Evolutionary conservation across 371 early-diverging fungal species (phyloP).

Genomic region (Nematocida homosporus): DNA sequence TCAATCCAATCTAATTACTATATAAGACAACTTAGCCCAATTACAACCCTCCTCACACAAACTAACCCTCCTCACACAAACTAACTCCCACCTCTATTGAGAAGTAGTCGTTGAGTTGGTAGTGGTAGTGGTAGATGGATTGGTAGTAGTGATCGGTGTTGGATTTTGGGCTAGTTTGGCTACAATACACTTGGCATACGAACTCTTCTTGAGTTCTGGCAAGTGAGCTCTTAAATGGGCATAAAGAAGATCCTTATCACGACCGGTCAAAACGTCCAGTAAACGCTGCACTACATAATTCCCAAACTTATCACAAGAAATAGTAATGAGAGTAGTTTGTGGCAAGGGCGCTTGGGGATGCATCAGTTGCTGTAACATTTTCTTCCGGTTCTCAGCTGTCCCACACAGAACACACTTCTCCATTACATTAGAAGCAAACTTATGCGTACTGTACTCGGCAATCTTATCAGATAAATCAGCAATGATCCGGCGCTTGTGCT

Average conservation of each 20-base stretch:
- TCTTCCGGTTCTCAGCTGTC: conserved; percentile 71
- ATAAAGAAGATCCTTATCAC: conserved; percentile 58
- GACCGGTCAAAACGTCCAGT: conserved; percentile 72
- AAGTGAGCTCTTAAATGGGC: conserved; percentile 56
- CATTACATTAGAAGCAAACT: conserved; percentile 97
- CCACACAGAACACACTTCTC: conserved; percentile 73
- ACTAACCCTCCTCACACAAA: no score
- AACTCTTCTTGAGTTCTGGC: conserved; percentile 63
- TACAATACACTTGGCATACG: conserved; percentile 67
- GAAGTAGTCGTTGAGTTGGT: no score
- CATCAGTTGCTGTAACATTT: conserved; percentile 79
- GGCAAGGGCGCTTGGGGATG: conserved; percentile 57
- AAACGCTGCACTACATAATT: conserved; percentile 99
- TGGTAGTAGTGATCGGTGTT: no score
- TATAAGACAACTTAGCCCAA: no score
- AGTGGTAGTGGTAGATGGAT: no score
- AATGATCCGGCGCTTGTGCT: conserved; percentile 71
- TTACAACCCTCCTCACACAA: no score
- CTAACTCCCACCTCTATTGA: no score
- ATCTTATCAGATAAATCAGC: conserved; percentile 71
- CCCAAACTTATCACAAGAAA: conserved; percentile 93
- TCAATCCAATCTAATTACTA: no score
- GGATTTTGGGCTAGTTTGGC: conserved; percentile 53
- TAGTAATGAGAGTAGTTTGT: conserved; percentile 79
- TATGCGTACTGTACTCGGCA: conserved; percentile 73